These are phyloP conservation scores for Exophiala dermatitidis DNA, from an alignment of 2,329 filamentous ascomycete species.

Conservation along the genomic window DNA sequence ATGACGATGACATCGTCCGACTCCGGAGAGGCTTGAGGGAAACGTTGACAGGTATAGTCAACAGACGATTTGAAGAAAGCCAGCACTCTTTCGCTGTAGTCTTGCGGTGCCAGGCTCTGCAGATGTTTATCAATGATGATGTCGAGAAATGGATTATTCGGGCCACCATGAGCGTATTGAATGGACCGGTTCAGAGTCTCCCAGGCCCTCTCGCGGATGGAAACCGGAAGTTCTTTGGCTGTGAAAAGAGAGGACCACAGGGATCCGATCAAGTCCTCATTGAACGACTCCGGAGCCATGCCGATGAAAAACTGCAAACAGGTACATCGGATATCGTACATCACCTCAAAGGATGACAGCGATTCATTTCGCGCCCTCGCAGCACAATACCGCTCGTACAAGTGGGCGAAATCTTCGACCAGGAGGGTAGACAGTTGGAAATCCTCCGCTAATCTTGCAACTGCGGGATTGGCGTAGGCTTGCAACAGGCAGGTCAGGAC, in stretches of 20 bases:
- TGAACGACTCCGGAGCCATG: conserved; percentile 57
- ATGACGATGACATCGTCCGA: conserved; percentile 38
- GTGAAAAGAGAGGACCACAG: conserved; percentile 72
- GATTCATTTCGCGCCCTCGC: conserved; percentile 5
- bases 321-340: conserved; percentile 13
- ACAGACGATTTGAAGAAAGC: conserved; percentile 22
- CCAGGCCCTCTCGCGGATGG: conserved; percentile 64
- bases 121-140: conserved; percentile 20
- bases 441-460: conserved; percentile 2
- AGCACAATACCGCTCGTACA: conserved; percentile 9
- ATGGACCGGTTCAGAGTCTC: conserved; percentile 49
- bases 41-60: conserved; percentile 13
- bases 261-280: conserved; percentile 52
- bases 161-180: conserved; percentile 30
- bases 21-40: conserved; percentile 31
- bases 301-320: conserved; percentile 17
- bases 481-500: conserved; percentile 10
- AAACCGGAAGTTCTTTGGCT: conserved; percentile 49
- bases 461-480: conserved; percentile 4
- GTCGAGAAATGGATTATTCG: conserved; percentile 17
- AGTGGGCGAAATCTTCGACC: conserved; percentile 16
- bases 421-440: conserved; percentile 13
- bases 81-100: conserved; percentile 18
- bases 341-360: conserved; percentile 9
- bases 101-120: conserved; percentile 13